Percentiles rank a stretch among this genome's conserved stretches.
phyloP scores from a whole-genome alignment of 2,329 filamentous ascomycete genomes.

The Reticulascus tulasneorum region DNA sequence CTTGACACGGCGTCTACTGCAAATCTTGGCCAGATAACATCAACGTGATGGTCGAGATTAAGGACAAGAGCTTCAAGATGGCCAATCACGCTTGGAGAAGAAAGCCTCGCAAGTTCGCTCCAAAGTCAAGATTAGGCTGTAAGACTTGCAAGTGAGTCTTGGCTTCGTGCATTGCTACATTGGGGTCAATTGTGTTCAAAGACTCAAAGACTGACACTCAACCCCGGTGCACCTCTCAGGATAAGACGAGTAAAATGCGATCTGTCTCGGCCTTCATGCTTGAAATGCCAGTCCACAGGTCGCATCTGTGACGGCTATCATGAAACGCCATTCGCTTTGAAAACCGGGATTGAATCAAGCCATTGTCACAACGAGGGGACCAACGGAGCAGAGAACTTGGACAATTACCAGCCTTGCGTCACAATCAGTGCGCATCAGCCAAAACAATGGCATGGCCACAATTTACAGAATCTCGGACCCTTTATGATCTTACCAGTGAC shows the following conservation, averaged over 20 bases:
- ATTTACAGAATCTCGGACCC: constrained; percentile 14
- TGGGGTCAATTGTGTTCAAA: constrained; percentile 7
- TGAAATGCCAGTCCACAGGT: constrained; percentile 31
- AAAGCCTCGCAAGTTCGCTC: constrained; percentile 31
- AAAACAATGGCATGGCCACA: constrained; percentile 3
- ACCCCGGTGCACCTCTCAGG: constrained; percentile 17
- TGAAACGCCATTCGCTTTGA: constrained; percentile 9
- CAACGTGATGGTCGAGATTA: constrained; percentile 6
- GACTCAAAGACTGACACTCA: constrained; percentile 12
- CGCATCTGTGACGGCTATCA: constrained; percentile 32
- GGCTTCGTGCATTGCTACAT: constrained; percentile 3
- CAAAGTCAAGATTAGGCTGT: constrained; percentile 34
- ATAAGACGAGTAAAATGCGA: constrained; percentile 35
- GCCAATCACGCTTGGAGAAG: constrained; percentile 31
- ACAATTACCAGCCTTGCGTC: background rate
- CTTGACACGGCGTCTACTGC: too few relatives aligned
- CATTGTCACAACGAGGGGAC: constrained; percentile 1
- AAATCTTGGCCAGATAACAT: too few relatives aligned
- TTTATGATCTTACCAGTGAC: constrained; percentile 19
- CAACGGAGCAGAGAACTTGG: background rate
- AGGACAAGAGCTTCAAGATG: constrained; percentile 12
- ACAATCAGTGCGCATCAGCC: background rate
- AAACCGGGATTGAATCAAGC: constrained; percentile 4
- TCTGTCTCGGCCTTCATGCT: constrained; percentile 26
- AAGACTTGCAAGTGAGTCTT: constrained; percentile 36